Conservation (phyloP, 1,139 yeast species). For the Waltiozyma sp. region DNA sequence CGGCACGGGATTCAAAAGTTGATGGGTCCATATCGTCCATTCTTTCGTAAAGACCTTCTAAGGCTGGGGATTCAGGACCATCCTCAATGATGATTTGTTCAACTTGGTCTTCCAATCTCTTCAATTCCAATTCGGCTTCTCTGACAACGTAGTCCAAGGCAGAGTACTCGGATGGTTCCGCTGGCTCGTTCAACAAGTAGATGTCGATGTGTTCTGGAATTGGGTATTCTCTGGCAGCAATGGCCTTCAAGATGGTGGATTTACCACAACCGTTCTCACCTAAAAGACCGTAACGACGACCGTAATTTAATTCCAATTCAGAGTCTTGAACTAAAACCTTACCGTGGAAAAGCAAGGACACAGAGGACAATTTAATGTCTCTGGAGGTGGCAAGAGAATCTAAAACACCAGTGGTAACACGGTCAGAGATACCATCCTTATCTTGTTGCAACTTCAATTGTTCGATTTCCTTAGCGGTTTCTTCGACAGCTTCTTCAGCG, state of each 20-base stretch:
- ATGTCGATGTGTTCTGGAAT: slow-evolving; percentile 87
- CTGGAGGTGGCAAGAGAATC: slow-evolving; percentile 83
- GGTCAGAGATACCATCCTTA: slow-evolving; percentile 86
- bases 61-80: slow-evolving; percentile 83
- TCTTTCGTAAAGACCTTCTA: slow-evolving; percentile 88
- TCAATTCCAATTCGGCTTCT: slow-evolving; percentile 90
- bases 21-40: slow-evolving; percentile 94
- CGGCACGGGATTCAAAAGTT: slow-evolving; percentile 95
- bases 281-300: slow-evolving; percentile 91
- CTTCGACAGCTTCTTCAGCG: slow-evolving; percentile 34
- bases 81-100: slow-evolving; percentile 84
- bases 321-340: slow-evolving; percentile 92
- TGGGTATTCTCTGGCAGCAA: slow-evolving; percentile 95
- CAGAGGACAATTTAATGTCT: slow-evolving; percentile 85
- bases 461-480: slow-evolving; percentile 60
- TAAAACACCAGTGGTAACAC: slow-evolving; percentile 96
- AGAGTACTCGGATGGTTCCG: slow-evolving; percentile 82
- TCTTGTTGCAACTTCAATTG: slow-evolving; percentile 89
- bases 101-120: slow-evolving; percentile 81
- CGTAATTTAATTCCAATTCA: slow-evolving; percentile 82
- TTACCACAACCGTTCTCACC: slow-evolving; percentile 99
- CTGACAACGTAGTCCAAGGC: slow-evolving; percentile 95
- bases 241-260: slow-evolving; percentile 82
- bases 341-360: slow-evolving; percentile 93
- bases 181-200: slow-evolving; percentile 92